Evolutionary conservation across 2,329 filamentous ascomycete species (phyloP), one percentile per base, ranked within the genome.

Genomic region (Paramyrothecium roridum): DNA sequence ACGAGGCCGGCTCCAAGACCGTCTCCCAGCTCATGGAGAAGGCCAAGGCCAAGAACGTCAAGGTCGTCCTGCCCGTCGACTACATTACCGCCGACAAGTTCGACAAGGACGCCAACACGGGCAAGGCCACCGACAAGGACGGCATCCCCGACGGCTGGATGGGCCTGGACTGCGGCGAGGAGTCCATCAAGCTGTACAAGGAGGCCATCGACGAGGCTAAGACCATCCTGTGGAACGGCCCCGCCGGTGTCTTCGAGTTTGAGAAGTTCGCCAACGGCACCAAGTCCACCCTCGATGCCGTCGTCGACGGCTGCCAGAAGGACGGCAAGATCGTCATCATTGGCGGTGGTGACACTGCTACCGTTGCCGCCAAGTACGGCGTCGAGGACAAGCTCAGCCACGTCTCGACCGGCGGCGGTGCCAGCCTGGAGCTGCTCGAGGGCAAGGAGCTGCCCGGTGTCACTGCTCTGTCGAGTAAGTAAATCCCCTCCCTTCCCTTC

Each of bases 191-290:
- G 79, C 84, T 96, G 55, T 98, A 90, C 87, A 86, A 93, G 81
- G 80, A 88, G 71, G 87, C 93, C 64, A 98, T 99, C 65, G 81
- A 82, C 63, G 87, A 93, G 68, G 86, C 93, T 62, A 87, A 97
- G 84, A 99, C 95, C 55, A 97, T 99, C 74, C 89, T 99, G 61
- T 99, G 95, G 95, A 99, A 99, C 81, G 95, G 95, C 55, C 95
- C 95, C 54, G 87, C 93, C 17, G 95, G 95, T 75, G 95, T 99
- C 65, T 99, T 99, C 68, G 95, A 99, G 84, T 89, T 98, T 70
- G 91, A 97, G 59, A 88, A 90, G 72, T 99, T 99, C 74, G 91
- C 93, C 69, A 87, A 82, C 60, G 95, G 91, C 66, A 99, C 95
- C 70, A 96, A 96, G 85, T 83, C 86, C 59, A 96, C 91, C 51